Base-by-base conservation (phyloP, 352 stramenopile genomes). In the Hyaloperonospora brassicae region DNA sequence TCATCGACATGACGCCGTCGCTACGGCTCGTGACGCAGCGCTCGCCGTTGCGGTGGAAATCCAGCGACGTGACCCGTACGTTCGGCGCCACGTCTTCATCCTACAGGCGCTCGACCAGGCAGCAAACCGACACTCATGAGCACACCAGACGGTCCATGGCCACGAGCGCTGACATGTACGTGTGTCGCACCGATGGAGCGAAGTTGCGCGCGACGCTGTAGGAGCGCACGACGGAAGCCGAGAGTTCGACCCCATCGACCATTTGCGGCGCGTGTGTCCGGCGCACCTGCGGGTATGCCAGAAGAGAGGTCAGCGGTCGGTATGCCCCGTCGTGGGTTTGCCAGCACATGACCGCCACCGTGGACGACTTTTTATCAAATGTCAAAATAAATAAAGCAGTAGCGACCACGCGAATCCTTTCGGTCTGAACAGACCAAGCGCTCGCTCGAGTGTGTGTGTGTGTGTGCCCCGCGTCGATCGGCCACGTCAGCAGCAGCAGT, bases 1-100 rank as follows among this genome's bases (percentile, higher is more conserved):
- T 77, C 40, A 87, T 72, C 13, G 78, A 86, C 25, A 94, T 66
- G 40, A 88, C 76, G 21, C 84, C 84, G 52, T 94, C 84, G 56
- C 56, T 88, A 53, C 79, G 80, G 52, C 74, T 83, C 35, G 78
- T 84, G 22, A 88, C 79, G 55, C 79, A 91, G 27, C 82, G 68
- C 27, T 90, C 79, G 39, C 84, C 82, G 41, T 85, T 76, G 60
- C 83, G 74, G 45, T 94, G 84, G 55, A 94, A 94, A 54, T 76
- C 80, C 42, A 94, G 64, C 17, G 78, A 72, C 24, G 68, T 77
- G 46, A 89, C 70, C 14, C 68, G 17, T 4, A 74, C 68, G 48
- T 86, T 79, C 31, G 81, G 59, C 11, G 84, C 44, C 6, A 31
- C 65, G 44, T 91, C 78, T 34, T 91, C 81, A 31, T 85, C 79